These are phyloP conservation scores for Ophiostoma sp. DNA, from an alignment of 2,329 filamentous ascomycete genomes.

Conservation along the genomic window DNA sequence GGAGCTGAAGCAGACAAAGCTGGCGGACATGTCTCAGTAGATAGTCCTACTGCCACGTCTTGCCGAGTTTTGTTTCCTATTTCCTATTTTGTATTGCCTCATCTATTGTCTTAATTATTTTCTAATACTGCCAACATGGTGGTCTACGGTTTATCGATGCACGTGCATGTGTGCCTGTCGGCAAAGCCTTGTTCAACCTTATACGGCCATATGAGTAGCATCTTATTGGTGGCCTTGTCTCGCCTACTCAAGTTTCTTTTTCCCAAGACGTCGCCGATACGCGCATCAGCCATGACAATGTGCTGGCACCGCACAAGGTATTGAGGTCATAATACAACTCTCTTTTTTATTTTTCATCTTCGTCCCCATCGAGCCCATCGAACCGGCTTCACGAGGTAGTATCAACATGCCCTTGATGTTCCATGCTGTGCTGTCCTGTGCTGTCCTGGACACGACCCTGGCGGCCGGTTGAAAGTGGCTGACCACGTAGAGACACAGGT, in stretches of 20 bases:
- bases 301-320: not conserved
- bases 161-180: not conserved
- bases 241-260: not conserved
- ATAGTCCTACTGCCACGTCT: not conserved
- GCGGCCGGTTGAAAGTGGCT: not conserved
- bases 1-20: slow-evolving; percentile 4
- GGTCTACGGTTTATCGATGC: not conserved
- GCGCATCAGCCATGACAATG: not conserved
- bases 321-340: not conserved
- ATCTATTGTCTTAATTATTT: not conserved
- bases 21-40: not conserved
- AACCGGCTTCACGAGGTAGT: not conserved
- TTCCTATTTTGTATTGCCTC: not conserved
- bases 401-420: not conserved
- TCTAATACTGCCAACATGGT: not conserved
- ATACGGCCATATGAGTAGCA: too few relatives aligned
- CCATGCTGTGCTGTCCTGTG: not conserved
- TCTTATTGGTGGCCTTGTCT: slow-evolving; percentile 5
- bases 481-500: not conserved
- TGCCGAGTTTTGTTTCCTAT: not conserved
- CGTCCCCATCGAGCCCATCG: not conserved
- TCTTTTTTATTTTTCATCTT: not conserved
- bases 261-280: not conserved
- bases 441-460: slow-evolving; percentile 1
- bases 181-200: not conserved